These are phyloP conservation scores for Salix caprea DNA, from an alignment of 345 rosid species.

Conservation along the genomic window DNA sequence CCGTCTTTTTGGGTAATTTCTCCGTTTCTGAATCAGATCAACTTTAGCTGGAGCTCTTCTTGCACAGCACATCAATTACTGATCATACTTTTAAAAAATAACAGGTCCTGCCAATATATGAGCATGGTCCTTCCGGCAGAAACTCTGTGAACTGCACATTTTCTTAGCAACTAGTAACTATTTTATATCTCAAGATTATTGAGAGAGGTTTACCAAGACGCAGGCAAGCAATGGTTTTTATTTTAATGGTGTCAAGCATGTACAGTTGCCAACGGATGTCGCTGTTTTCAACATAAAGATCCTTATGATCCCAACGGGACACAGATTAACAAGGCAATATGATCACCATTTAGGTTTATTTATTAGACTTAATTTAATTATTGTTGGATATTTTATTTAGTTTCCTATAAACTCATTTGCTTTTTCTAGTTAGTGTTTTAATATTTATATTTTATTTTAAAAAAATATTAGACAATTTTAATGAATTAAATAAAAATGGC, in stretches of 20 bases:
- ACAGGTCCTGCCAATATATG: neutral
- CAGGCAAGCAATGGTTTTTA: neutral
- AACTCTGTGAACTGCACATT: neutral
- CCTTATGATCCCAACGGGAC: neutral
- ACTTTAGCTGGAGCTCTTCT: neutral
- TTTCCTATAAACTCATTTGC: too few species aligned
- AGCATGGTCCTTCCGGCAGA: neutral
- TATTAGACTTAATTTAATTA: too few species aligned
- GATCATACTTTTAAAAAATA: neutral
- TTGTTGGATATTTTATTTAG: too few species aligned
- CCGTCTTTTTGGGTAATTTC: neutral
- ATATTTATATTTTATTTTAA: too few species aligned
- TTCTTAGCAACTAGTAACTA: neutral
- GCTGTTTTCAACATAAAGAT: neutral
- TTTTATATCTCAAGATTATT: neutral
- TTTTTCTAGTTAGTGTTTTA: too few species aligned
- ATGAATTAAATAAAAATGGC: too few species aligned
- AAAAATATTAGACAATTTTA: too few species aligned
- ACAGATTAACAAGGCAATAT: too few species aligned
- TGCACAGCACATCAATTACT: neutral
- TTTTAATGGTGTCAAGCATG: neutral
- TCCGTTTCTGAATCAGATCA: neutral
- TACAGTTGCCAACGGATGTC: neutral
- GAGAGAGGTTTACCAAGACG: neutral
- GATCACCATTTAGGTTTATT: neutral